Conservation (phyloP, 1,284 basidiomycete genomes). For the Leccinum pseudoinsigne region DNA sequence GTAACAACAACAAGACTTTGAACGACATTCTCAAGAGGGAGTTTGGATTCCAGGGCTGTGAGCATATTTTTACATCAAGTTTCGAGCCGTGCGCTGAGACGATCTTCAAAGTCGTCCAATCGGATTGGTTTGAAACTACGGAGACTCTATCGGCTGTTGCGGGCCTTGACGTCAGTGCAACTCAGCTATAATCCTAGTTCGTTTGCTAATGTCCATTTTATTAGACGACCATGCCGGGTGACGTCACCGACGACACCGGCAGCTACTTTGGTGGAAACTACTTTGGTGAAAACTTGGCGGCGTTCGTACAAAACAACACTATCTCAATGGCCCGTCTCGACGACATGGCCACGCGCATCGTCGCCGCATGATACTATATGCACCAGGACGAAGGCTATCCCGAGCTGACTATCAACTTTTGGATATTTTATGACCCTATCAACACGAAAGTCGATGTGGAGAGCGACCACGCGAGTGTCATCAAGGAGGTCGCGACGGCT, state of each 20-base stretch:
- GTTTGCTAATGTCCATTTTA: slow-evolving; percentile 1
- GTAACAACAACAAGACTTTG: slow-evolving; percentile 53
- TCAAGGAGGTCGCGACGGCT: slow-evolving; percentile 65
- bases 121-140: slow-evolving; percentile 47
- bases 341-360: slow-evolving; percentile 67
- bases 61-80: slow-evolving; percentile 6
- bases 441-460: slow-evolving; percentile 63
- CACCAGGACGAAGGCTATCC: slow-evolving; percentile 62
- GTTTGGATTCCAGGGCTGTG: slow-evolving; percentile 57
- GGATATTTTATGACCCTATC: slow-evolving; percentile 44
- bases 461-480: slow-evolving; percentile 53
- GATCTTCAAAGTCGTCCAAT: slow-evolving; percentile 25
- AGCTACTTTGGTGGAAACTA: slow-evolving; percentile 40
- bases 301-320: slow-evolving; percentile 26
- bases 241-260: slow-evolving; percentile 32
- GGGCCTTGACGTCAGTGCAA: slow-evolving; percentile 46
- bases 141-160: slow-evolving; percentile 37
- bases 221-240: slow-evolving; percentile 37
- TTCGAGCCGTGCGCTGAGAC: slow-evolving; percentile 3
- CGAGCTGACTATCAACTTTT: slow-evolving; percentile 50
- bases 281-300: slow-evolving; percentile 46
- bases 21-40: slow-evolving; percentile 61
- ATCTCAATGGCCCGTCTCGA: slow-evolving; percentile 50
- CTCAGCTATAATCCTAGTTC: background rate
- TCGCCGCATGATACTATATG: slow-evolving; percentile 61